Evolutionary conservation across 2,329 filamentous ascomycete genomes (phyloP).

Genomic region (Stemphylium vesicarium): DNA sequence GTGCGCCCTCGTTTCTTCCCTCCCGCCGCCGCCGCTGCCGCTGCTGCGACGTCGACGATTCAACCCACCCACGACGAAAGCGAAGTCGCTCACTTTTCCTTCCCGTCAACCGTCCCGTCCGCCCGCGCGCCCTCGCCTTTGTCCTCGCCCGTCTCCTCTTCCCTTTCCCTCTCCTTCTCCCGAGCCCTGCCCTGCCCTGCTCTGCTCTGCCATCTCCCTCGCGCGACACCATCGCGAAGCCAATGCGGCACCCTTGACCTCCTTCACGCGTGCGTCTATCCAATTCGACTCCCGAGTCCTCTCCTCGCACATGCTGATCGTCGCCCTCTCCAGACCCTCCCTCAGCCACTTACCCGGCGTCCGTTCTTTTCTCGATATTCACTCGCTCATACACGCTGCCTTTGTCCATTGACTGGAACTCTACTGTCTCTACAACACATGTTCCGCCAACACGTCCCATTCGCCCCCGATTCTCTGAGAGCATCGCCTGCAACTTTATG

Average conservation of each 20-base stretch:
- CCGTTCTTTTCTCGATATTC: constrained; percentile 50
- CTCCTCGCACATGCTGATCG: constrained; percentile 34
- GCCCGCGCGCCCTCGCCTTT: constrained; percentile 6
- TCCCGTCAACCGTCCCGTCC: neutral
- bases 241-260: constrained; percentile 45
- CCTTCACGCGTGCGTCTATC: constrained; percentile 34
- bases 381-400: constrained; percentile 27
- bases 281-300: neutral
- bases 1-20: constrained; percentile 12
- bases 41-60: constrained; percentile 43
- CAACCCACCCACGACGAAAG: constrained; percentile 7
- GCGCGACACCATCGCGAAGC: constrained; percentile 21
- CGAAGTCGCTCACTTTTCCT: neutral
- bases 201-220: constrained; percentile 9
- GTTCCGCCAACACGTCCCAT: constrained; percentile 25
- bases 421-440: constrained; percentile 34
- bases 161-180: neutral
- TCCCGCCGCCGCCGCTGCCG: constrained; percentile 34
- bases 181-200: neutral
- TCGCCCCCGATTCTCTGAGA: constrained; percentile 31
- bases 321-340: constrained; percentile 29
- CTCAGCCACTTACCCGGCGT: constrained; percentile 49
- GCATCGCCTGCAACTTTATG: constrained; percentile 35
- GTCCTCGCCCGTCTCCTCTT: neutral
- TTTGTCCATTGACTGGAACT: constrained; percentile 48